Evolutionary conservation across 352 stramenopile genomes (phyloP), one percentile per base, ranked within the genome.

Genomic region (Thalassiosira oceanica): DNA sequence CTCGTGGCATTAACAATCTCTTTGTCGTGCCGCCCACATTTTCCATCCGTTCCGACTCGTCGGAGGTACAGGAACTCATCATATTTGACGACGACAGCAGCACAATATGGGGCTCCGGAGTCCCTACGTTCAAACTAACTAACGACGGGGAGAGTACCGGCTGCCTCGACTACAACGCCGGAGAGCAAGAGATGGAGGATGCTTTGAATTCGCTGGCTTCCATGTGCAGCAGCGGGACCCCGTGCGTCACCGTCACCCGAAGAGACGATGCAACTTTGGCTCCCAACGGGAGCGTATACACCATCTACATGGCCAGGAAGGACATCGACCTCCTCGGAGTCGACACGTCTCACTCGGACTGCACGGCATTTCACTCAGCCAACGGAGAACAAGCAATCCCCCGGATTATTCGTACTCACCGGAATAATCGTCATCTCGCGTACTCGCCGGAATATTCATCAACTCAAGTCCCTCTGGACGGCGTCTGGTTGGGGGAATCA

Each of bases 161-260:
- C 11, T 92, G 84, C 43, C 35, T 92, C 7, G 26, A 51, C 18
- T 80, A 74, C 43, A 33, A 90, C 76, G 69, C 80, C 33, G 62
- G 63, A 28, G 84, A 92, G 21, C 63, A 55, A 44, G 74, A 88
- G 50, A 41, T 92, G 31, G 84, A 90, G 64, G 49, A 66, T 26
- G 70, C 24, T 54, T 46, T 84, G 31, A 73, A 84, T 37, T 56
- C 54, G 20, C 51, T 87, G 18, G 64, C 23, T 23, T 53, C 55
- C 3, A 37, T 84, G 16, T 77, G 71, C 52, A 42, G 50, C 53
- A 51, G 39, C 24, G 7, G 16, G 31, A 60, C 67, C 16, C 43
- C 52, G 44, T 84, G 76, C 48, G 70, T 89, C 20, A 89, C 85
- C n/a, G 75, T 90, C 13, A 88, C 83, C 53, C 68, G 83, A 42